Evolutionary conservation across 352 stramenopile genomes (phyloP), one percentile per base, ranked within the genome.

Genomic region (Aphanomyces astaci): DNA sequence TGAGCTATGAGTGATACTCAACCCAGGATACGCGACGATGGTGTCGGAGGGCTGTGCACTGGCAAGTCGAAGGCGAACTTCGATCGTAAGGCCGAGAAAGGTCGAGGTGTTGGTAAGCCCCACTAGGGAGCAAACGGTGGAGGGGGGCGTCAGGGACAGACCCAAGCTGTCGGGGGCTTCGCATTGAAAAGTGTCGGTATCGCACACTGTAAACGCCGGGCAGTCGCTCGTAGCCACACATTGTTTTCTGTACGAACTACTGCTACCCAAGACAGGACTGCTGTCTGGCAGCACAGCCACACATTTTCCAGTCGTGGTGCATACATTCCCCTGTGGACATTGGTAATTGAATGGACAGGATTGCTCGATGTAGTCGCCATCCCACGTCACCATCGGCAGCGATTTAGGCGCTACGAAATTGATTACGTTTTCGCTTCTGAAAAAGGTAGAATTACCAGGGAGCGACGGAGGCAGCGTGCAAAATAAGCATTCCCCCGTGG

Each of bases 181-280:
- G 32, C 60, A 66, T 4, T 19, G 1, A 17, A n/a, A 4, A 39
- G 54, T 55, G n/a, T n/a, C 10, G 17, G 3, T 30, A n/a, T n/a
- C n/a, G n/a, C 60, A 66, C 2, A 56, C n/a, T 0, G 60, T 66
- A 22, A 40, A 13, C 19, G 22, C 60, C 11, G 60, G 60, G 36
- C 60, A 66, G 43, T 66, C 60, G 13, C 11, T 36, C 17, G 19
- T n/a, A 15, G 24, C 24, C 10, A 22, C 30, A 40, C 55, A 63
- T 52, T 54, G 22, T 63, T 63, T 15, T 63, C 31, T 53, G 13
- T 55, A 63, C 13, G 36, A 52, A n/a, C n/a, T n/a, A n/a, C n/a
- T n/a, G n/a, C n/a, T n/a, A n/a, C n/a, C n/a, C 30, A 40, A 27
- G 1, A 40, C 10, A 53, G 30, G 57, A n/a, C 40, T 49, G 1